These are phyloP conservation scores for Hsuehochloa calcarea DNA, from an alignment of 176 grass and related monocot genomes.

Conservation along the genomic window DNA sequence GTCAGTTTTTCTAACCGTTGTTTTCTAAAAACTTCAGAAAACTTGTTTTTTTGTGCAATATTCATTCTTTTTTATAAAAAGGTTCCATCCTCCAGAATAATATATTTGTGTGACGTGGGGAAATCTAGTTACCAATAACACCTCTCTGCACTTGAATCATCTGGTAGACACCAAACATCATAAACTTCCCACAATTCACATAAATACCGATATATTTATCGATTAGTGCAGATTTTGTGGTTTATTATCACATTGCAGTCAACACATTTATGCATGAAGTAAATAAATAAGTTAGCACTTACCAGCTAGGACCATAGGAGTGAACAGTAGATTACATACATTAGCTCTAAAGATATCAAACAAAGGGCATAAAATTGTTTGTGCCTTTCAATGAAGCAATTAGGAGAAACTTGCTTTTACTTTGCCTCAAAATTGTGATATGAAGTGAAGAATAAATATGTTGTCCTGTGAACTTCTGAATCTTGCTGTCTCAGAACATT, in stretches of 20 bases:
- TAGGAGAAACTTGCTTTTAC: background rate
- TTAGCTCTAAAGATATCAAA: background rate
- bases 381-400: background rate
- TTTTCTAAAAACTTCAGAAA: background rate
- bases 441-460: background rate
- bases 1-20: background rate
- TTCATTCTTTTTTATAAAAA: background rate
- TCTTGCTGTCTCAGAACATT: background rate
- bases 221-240: too few species aligned
- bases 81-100: background rate
- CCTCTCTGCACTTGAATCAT: background rate
- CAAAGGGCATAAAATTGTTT: background rate
- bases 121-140: conserved; percentile 1
- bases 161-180: background rate
- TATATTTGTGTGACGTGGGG: background rate
- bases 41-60: background rate
- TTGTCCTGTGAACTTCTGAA: background rate
- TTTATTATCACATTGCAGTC: too few species aligned
- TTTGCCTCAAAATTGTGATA: background rate
- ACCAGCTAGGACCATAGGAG: background rate
- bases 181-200: background rate
- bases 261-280: too few species aligned
- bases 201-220: background rate
- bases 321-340: background rate
- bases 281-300: background rate